These are phyloP conservation scores for Bolboschoenus planiculmis DNA, from an alignment of 176 grass and related monocot genomes.

Conservation along the genomic window DNA sequence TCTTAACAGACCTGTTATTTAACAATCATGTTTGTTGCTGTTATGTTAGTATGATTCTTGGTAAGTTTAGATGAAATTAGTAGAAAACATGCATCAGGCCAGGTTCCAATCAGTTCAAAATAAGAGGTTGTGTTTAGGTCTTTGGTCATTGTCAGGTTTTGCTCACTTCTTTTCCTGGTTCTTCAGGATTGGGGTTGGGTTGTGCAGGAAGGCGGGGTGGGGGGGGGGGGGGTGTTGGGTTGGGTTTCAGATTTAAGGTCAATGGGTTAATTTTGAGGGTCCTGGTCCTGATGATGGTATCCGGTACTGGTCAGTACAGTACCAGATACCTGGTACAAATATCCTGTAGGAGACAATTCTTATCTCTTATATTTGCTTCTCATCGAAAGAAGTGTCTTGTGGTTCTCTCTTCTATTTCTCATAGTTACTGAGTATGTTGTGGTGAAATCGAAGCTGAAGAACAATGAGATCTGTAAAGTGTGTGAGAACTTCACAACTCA, in stretches of 20 bases:
- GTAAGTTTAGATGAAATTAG: background rate
- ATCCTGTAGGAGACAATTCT: background rate
- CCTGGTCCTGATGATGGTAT: no score
- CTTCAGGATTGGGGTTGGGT: background rate
- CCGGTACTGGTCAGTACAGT: background rate
- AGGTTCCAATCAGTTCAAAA: background rate
- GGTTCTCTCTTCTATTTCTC: slow-evolving; percentile 2
- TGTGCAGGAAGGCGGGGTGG: no score
- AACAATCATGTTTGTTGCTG: background rate
- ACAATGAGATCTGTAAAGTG: slow-evolving; percentile 32
- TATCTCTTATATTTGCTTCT: slow-evolving; percentile 24
- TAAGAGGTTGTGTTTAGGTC: background rate
- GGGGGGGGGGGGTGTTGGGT: no score
- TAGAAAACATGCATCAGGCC: background rate
- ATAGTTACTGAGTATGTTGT: slow-evolving; percentile 20
- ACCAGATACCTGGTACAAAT: background rate
- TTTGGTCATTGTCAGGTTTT: background rate
- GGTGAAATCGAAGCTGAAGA: slow-evolving; percentile 19
- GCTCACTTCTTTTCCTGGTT: background rate
- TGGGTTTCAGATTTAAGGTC: no score
- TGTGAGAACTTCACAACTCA: slow-evolving; percentile 48
- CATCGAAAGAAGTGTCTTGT: background rate
- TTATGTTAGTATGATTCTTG: background rate
- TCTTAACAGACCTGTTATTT: background rate
- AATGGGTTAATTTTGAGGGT: no score